Conservation (phyloP, 2,329 filamentous ascomycete genomes). For the Fusarium sp. region DNA sequence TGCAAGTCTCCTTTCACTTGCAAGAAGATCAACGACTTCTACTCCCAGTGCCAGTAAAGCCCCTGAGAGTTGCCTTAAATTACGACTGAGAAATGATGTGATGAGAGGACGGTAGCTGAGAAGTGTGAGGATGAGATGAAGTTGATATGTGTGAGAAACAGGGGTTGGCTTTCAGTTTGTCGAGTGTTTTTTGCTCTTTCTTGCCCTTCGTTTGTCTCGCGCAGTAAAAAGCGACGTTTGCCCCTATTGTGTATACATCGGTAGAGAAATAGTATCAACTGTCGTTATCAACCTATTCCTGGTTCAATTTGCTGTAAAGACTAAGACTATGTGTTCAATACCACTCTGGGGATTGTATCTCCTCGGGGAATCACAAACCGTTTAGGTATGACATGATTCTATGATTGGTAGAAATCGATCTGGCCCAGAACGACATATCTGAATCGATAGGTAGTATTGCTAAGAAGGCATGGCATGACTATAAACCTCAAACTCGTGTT, state of each 20-base stretch:
- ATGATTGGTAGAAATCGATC: neutral
- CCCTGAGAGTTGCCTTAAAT: neutral
- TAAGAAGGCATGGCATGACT: neutral
- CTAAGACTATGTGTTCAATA: neutral
- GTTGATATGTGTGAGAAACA: neutral
- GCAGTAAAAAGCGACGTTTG: conserved; percentile 23
- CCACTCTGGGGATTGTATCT: neutral
- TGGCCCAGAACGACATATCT: neutral
- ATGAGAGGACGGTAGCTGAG: neutral
- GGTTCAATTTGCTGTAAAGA: neutral
- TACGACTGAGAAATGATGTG: neutral
- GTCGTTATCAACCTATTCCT: conserved; percentile 22
- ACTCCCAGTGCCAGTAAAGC: conserved; percentile 55
- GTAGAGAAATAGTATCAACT: conserved; percentile 29
- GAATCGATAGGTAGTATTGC: neutral
- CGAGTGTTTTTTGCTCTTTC: conserved; percentile 8
- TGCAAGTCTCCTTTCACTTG: conserved; percentile 53
- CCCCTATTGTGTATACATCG: conserved; percentile 22
- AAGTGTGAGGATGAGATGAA: conserved; percentile 1
- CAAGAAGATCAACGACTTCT: conserved; percentile 52
- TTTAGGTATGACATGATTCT: neutral
- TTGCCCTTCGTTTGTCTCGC: conserved; percentile 27
- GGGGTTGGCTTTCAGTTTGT: conserved; percentile 9
- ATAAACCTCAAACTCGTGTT: neutral
- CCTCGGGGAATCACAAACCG: neutral